Conservation (phyloP, 2,329 filamentous ascomycete genomes). For the Tolypocladium cylindrosporum region DNA sequence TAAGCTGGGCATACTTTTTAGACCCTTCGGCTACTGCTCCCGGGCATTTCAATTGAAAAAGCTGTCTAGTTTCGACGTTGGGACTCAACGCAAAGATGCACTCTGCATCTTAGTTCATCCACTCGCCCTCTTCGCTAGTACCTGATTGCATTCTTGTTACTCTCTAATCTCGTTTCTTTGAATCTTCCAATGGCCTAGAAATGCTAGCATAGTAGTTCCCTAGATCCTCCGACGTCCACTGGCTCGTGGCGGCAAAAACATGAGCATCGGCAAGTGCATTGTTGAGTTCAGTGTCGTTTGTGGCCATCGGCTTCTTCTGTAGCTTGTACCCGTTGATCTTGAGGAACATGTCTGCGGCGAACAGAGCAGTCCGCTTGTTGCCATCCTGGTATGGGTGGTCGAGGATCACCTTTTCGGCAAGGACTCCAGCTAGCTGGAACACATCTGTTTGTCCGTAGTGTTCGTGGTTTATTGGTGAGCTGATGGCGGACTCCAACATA, state of each 20-base stretch:
- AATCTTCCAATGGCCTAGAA: not conserved
- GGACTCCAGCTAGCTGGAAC: slow-evolving; percentile 10
- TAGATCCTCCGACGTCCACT: slow-evolving; percentile 10
- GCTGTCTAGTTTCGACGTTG: too few species aligned
- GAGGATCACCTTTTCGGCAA: slow-evolving; percentile 11
- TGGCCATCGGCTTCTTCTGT: not conserved
- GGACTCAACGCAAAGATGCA: too few species aligned
- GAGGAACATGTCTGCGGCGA: slow-evolving; percentile 11
- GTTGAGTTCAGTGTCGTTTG: slow-evolving; percentile 1
- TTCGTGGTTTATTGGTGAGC: slow-evolving; percentile 8
- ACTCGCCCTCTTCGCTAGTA: too few species aligned
- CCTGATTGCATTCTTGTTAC: too few species aligned
- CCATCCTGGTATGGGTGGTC: slow-evolving; percentile 11
- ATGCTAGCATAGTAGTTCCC: slow-evolving; percentile 7
- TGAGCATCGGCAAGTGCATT: slow-evolving; percentile 7
- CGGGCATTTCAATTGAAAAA: too few species aligned
- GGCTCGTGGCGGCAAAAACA: slow-evolving; percentile 6
- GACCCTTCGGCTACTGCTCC: too few species aligned
- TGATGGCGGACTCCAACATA: slow-evolving; percentile 8
- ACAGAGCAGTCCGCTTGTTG: slow-evolving; percentile 10
- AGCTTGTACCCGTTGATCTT: slow-evolving; percentile 11
- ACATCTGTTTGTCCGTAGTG: slow-evolving; percentile 9
- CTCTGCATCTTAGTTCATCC: too few species aligned
- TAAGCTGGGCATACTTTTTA: too few species aligned
- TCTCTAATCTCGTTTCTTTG: too few species aligned